These are phyloP conservation scores for Ziziphus jujuba DNA, from an alignment of 306 rosid species.

Conservation along the genomic window DNA sequence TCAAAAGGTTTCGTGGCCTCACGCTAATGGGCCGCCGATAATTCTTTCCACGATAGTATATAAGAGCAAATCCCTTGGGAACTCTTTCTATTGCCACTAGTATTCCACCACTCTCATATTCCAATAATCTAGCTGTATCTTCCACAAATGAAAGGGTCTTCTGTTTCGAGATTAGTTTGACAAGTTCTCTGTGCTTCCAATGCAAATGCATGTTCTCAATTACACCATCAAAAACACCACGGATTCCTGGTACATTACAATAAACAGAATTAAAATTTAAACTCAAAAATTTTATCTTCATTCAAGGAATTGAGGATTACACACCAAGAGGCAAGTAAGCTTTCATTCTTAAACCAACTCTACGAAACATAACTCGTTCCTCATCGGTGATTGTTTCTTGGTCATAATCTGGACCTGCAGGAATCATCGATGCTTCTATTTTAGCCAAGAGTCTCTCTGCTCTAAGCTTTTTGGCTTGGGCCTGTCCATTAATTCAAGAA, in stretches of 20 bases:
- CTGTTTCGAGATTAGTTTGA: conserved; percentile 82
- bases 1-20: conserved; percentile 83
- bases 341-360: conserved; percentile 87
- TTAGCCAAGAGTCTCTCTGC: conserved; percentile 70
- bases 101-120: conserved; percentile 88
- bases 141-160: conserved; percentile 81
- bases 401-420: conserved; percentile 74
- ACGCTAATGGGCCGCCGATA: conserved; percentile 71
- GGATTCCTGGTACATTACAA: conserved; percentile 64
- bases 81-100: conserved; percentile 83
- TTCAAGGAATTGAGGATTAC: conserved; percentile 31
- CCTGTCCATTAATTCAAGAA: conserved; percentile 52
- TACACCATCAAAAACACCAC: conserved; percentile 84
- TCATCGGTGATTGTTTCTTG: conserved; percentile 94
- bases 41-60: conserved; percentile 95
- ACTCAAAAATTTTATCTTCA: conserved; percentile 21
- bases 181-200: conserved; percentile 95
- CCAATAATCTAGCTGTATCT: conserved; percentile 86
- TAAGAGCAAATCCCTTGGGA: conserved; percentile 85
- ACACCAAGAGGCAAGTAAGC: conserved; percentile 87
- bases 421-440: conserved; percentile 79
- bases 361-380: conserved; percentile 87
- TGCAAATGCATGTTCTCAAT: conserved; percentile 96
- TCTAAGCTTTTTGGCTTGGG: conserved; percentile 72
- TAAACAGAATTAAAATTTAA: conserved; percentile 25